phyloP scores from a whole-genome alignment of 2,329 filamentous ascomycete species.

The Stachybotrys chartarum region DNA sequence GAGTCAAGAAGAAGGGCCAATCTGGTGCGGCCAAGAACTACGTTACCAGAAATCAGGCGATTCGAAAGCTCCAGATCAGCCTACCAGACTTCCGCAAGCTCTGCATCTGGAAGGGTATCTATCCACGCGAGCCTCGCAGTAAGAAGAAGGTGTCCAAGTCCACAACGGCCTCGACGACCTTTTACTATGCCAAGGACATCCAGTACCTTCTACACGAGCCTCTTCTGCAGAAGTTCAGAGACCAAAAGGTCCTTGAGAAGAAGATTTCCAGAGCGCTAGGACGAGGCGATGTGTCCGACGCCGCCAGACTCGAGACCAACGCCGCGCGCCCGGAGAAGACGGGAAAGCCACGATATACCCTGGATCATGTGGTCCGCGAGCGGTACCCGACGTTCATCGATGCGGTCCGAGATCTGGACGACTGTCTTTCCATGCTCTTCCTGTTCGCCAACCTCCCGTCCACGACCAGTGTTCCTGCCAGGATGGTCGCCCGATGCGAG shows the following conservation, averaged over 20 bases:
- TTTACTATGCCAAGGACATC: conserved; percentile 89
- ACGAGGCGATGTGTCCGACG: conserved; percentile 83
- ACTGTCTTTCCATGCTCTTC: conserved; percentile 94
- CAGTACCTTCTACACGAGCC: conserved; percentile 98
- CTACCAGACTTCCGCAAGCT: conserved; percentile 95
- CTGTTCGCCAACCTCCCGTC: conserved; percentile 95
- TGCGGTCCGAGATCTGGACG: conserved; percentile 87
- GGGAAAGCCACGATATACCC: conserved; percentile 78
- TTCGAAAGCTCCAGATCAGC: conserved; percentile 95
- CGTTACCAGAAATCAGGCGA: conserved; percentile 92
- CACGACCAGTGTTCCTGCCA: conserved; percentile 79
- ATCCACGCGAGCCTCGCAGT: conserved; percentile 91
- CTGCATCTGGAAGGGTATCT: conserved; percentile 99
- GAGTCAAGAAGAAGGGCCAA: conserved; percentile 88
- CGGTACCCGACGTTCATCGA: conserved; percentile 96
- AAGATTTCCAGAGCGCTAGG: conserved; percentile 93
- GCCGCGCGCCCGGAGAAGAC: conserved; percentile 85
- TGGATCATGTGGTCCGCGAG: conserved; percentile 97
- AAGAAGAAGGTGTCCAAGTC: conserved; percentile 96
- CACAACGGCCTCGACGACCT: conserved; percentile 84
- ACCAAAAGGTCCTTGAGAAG: conserved; percentile 94
- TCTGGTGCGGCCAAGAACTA: conserved; percentile 96
- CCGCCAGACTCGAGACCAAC: conserved; percentile 78
- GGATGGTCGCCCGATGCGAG: conserved; percentile 94
- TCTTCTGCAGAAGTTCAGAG: conserved; percentile 86